Conservation (phyloP, 2,329 filamentous ascomycete genomes). For the Emergomyces orientalis region DNA sequence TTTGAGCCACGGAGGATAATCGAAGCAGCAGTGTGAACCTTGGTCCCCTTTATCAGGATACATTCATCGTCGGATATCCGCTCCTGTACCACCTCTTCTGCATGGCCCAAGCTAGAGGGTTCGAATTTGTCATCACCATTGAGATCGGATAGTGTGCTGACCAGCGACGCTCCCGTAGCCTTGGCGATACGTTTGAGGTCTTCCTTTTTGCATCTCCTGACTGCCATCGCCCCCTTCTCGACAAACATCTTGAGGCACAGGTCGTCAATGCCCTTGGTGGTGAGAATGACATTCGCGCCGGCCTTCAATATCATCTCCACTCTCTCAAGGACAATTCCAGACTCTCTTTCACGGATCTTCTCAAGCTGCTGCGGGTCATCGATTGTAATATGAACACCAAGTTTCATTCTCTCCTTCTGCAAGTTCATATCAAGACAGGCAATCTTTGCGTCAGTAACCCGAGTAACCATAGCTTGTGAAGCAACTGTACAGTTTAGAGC, state of each 20-base stretch:
- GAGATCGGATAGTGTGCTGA: constrained; percentile 88
- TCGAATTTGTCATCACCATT: constrained; percentile 98
- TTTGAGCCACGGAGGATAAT: constrained; percentile 93
- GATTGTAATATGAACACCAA: constrained; percentile 95
- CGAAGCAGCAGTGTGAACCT: constrained; percentile 85
- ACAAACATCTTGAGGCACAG: constrained; percentile 89
- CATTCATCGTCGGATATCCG: constrained; percentile 98
- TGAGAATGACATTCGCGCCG: constrained; percentile 90
- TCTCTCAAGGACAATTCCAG: constrained; percentile 84
- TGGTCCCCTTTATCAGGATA: constrained; percentile 92
- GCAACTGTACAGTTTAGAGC: constrained; percentile 98
- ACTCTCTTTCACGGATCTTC: constrained; percentile 88
- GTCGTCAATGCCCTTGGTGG: constrained; percentile 97
- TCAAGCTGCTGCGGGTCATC: constrained; percentile 96
- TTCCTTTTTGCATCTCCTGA: constrained; percentile 96
- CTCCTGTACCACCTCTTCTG: constrained; percentile 96
- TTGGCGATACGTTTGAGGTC: constrained; percentile 91
- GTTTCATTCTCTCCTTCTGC: constrained; percentile 98
- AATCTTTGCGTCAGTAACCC: constrained; percentile 89
- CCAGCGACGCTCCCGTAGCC: constrained; percentile 85
- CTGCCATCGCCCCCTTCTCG: constrained; percentile 90
- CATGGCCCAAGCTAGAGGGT: constrained; percentile 74
- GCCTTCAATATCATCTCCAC: constrained; percentile 97
- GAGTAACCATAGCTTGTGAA: constrained; percentile 94
- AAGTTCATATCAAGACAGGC: constrained; percentile 95